phyloP scores from a whole-genome alignment of 768 basidiomycete species.

The Lentinula edodes region DNA sequence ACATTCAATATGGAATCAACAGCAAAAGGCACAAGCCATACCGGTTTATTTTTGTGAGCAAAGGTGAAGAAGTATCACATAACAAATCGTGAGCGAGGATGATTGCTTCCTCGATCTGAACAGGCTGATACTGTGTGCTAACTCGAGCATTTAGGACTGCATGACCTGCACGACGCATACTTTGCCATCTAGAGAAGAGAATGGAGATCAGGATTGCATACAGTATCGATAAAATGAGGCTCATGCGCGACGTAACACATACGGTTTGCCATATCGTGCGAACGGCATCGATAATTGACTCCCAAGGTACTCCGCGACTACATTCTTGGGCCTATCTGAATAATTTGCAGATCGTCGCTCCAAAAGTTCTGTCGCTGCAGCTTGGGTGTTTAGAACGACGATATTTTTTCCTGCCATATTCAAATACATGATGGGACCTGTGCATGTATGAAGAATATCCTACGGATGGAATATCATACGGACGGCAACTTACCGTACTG shows the following conservation, averaged over 20 bases:
- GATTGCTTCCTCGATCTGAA: slow-evolving; percentile 1
- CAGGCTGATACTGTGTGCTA: background rate
- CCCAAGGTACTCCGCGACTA: background rate
- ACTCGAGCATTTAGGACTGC: background rate
- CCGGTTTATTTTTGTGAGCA: background rate
- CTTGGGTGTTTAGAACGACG: background rate
- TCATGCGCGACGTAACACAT: background rate
- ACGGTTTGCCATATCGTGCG: background rate
- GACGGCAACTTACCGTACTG: background rate
- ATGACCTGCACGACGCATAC: background rate
- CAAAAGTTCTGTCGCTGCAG: background rate
- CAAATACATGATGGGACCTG: background rate
- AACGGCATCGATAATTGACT: background rate
- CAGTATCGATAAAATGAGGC: no score
- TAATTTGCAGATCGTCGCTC: background rate
- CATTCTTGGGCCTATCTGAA: background rate
- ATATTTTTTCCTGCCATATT: background rate
- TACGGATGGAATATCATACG: no score
- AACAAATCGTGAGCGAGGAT: background rate
- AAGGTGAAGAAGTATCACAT: background rate
- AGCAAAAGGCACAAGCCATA: background rate
- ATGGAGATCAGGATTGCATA: no score
- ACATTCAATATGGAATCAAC: background rate
- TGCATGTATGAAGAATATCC: background rate
- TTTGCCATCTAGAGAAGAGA: background rate